A percentile compares a stretch with the other conserved stretches of the same genome.
These are phyloP conservation scores for Malassezia psittaci DNA, from an alignment of 1,284 basidiomycete species.

Conservation along the genomic window DNA sequence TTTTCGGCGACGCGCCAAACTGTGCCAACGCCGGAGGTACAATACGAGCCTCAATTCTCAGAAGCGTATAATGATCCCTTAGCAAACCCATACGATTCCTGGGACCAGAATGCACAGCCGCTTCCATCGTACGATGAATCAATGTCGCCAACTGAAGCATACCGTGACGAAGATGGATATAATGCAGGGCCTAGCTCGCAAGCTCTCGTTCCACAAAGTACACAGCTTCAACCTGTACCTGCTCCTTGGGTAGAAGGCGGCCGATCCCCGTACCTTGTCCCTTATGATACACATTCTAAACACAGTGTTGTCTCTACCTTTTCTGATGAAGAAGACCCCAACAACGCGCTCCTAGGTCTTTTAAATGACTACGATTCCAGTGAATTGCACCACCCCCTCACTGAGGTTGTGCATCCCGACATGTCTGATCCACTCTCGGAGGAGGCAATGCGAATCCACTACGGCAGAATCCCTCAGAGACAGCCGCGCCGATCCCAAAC, in stretches of 20 bases:
- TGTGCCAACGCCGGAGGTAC: background rate
- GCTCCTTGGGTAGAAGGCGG: background rate
- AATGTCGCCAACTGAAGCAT: background rate
- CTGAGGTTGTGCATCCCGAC: background rate
- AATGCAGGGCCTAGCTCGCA: background rate
- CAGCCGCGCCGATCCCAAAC: slow-evolving; percentile 44
- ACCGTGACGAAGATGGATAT: background rate
- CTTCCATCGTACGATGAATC: slow-evolving; percentile 2
- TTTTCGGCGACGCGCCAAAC: background rate
- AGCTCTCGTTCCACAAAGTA: background rate
- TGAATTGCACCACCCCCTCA: background rate
- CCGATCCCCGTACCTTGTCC: slow-evolving; percentile 8
- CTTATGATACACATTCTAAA: slow-evolving; percentile 4
- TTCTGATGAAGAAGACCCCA: background rate
- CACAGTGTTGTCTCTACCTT: background rate
- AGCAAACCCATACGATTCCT: background rate
- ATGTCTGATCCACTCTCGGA: background rate
- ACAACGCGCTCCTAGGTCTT: slow-evolving; percentile 1
- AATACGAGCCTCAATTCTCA: background rate
- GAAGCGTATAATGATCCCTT: background rate
- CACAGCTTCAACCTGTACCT: background rate
- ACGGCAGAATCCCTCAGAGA: slow-evolving; percentile 15
- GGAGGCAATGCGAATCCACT: background rate
- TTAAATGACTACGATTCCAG: background rate
- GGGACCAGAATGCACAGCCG: background rate